phyloP scores from a whole-genome alignment of 768 basidiomycete species.

The Leccinum boreale region DNA sequence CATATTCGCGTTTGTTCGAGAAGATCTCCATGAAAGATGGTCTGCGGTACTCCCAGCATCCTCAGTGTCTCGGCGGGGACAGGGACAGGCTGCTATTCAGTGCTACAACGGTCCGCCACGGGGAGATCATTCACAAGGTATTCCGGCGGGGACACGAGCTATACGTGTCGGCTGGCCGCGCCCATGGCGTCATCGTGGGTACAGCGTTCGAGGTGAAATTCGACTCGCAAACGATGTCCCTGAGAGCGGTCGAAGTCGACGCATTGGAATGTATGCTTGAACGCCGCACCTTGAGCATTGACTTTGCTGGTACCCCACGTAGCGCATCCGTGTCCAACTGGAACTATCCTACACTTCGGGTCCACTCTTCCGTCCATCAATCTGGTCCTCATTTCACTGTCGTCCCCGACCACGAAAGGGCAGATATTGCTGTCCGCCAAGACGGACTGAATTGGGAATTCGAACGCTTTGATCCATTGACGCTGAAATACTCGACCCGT shows the following conservation, averaged over 20 bases:
- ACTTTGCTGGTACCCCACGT: neutral
- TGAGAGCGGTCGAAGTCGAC: constrained; percentile 12
- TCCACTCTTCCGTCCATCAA: constrained; percentile 2
- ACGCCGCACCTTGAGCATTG: neutral
- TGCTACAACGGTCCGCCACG: constrained; percentile 9
- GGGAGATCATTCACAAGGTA: constrained; percentile 13
- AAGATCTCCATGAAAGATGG: neutral
- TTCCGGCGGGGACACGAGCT: neutral
- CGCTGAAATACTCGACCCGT: constrained; percentile 3
- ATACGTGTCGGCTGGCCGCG: constrained; percentile 16
- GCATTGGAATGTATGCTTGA: constrained; percentile 17
- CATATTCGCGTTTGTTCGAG: constrained; percentile 11
- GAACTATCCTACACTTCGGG: constrained; percentile 8
- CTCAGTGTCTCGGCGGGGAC: constrained; percentile 17
- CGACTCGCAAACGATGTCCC: neutral
- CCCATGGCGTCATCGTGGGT: constrained; percentile 15
- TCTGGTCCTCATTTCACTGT: constrained; percentile 6
- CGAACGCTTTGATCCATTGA: constrained; percentile 17
- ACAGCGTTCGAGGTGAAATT: constrained; percentile 12
- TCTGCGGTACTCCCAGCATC: constrained; percentile 9
- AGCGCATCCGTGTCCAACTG: constrained; percentile 11
- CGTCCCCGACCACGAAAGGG: constrained; percentile 9
- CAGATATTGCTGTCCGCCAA: constrained; percentile 7
- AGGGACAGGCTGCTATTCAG: constrained; percentile 18
- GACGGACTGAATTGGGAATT: constrained; percentile 8